These are phyloP conservation scores for Chrysanthemum makinoi DNA, from an alignment of 129 eudicot genomes.

Conservation along the genomic window DNA sequence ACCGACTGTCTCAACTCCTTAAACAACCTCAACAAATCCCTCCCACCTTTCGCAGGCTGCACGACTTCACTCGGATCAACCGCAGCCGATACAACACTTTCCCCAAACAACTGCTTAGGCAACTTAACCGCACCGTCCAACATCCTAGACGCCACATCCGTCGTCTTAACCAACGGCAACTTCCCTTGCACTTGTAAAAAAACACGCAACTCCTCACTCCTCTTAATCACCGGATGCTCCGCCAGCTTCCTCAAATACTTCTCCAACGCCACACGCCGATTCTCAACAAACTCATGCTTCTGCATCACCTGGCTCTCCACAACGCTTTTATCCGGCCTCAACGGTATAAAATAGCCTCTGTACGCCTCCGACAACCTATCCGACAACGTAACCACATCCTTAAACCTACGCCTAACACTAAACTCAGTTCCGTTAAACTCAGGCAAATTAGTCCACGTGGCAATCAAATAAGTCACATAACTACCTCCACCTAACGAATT, in stretches of 20 bases:
- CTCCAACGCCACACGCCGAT: conserved; percentile 69
- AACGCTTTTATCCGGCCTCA: conserved; percentile 91
- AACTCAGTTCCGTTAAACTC: conserved; percentile 70
- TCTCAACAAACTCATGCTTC: conserved; percentile 78
- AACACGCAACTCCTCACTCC: conserved; percentile 80
- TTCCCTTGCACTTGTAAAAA: conserved; percentile 69
- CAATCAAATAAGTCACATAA: conserved; percentile 52
- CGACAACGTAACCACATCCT: conserved; percentile 76
- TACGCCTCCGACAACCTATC: conserved; percentile 71
- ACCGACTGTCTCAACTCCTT: conserved; percentile 95
- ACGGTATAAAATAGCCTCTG: conserved; percentile 74
- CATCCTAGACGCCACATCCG: conserved; percentile 79
- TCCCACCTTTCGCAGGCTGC: conserved; percentile 81
- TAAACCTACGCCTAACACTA: conserved; percentile 78
- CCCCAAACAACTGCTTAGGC: conserved; percentile 78
- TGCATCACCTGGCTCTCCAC: conserved; percentile 97
- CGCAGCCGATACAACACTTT: conserved; percentile 39
- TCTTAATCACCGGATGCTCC: conserved; percentile 68
- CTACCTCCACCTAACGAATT: conserved; percentile 58
- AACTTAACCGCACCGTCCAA: conserved; percentile 73
- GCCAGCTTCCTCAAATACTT: conserved; percentile 69
- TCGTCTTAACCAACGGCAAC: conserved; percentile 50
- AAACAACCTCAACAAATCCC: conserved; percentile 83
- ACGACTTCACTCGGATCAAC: conserved; percentile 53
- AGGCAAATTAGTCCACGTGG: conserved; percentile 70